Conservation (phyloP, 2,329 filamentous ascomycete species). For the Hypoxylon sp. region DNA sequence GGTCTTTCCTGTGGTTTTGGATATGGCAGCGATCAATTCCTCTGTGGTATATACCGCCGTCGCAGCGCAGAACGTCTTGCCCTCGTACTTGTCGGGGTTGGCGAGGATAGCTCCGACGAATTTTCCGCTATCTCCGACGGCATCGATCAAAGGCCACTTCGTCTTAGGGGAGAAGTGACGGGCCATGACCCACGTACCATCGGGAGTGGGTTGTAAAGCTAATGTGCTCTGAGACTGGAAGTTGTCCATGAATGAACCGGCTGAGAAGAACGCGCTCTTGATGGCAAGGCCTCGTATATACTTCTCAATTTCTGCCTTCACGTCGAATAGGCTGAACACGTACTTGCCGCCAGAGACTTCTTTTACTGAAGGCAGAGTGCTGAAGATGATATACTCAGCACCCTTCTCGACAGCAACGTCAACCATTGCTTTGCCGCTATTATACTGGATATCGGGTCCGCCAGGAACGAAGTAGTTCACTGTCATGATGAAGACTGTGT, state of each 20-base stretch:
- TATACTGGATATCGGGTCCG: slow-evolving; percentile 55
- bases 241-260: slow-evolving; percentile 62
- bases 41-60: slow-evolving; percentile 56
- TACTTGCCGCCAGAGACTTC: slow-evolving; percentile 55
- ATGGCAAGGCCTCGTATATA: slow-evolving; percentile 58
- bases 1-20: slow-evolving; percentile 58
- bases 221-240: slow-evolving; percentile 50
- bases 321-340: slow-evolving; percentile 58
- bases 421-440: slow-evolving; percentile 56
- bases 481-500: slow-evolving; percentile 65
- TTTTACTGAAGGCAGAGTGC: slow-evolving; percentile 54
- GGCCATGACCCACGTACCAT: slow-evolving; percentile 51
- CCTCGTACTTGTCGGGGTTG: slow-evolving; percentile 60
- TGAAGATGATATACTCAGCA: slow-evolving; percentile 59
- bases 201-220: slow-evolving; percentile 51
- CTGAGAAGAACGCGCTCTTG: slow-evolving; percentile 58
- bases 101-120: slow-evolving; percentile 60
- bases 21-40: slow-evolving; percentile 59
- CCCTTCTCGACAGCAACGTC: slow-evolving; percentile 56
- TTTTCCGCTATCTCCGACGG: slow-evolving; percentile 61
- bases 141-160: slow-evolving; percentile 62
- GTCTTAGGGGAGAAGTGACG: slow-evolving; percentile 50
- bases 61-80: slow-evolving; percentile 62
- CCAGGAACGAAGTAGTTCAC: slow-evolving; percentile 59
- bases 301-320: slow-evolving; percentile 57